These are phyloP conservation scores for Oidium heveae DNA, from an alignment of 2,329 filamentous ascomycete genomes.

Conservation along the genomic window DNA sequence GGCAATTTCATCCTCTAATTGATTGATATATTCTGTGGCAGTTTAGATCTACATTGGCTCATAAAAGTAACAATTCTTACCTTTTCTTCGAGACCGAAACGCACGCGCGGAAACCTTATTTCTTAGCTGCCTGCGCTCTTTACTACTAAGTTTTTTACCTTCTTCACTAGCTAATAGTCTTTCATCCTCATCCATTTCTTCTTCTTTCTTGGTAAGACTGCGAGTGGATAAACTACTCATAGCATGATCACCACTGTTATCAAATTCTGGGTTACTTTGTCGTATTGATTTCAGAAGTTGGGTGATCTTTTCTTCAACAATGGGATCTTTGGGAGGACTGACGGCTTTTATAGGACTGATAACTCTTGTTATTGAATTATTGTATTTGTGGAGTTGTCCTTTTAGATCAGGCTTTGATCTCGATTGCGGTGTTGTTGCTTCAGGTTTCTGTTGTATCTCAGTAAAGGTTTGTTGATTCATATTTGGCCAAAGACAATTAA, in stretches of 20 bases:
- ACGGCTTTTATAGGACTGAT: slow-evolving; percentile 18
- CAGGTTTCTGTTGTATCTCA: slow-evolving; percentile 38
- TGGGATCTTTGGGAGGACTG: slow-evolving; percentile 29
- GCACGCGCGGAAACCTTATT: slow-evolving; percentile 97
- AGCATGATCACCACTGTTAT: slow-evolving; percentile 22
- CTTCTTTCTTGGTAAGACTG: slow-evolving; percentile 64
- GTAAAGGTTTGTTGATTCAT: slow-evolving; percentile 81
- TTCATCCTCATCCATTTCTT: slow-evolving; percentile 98
- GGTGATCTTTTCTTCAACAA: slow-evolving; percentile 79
- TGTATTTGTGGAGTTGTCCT: background rate
- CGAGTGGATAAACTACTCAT: slow-evolving; percentile 33
- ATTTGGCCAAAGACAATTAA: slow-evolving; percentile 67
- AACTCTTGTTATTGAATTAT: background rate
- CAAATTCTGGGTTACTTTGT: slow-evolving; percentile 30
- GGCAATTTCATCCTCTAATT: slow-evolving; percentile 76
- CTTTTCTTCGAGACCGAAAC: slow-evolving; percentile 94
- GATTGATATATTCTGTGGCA: slow-evolving; percentile 72
- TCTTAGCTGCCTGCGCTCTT: slow-evolving; percentile 84
- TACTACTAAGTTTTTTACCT: slow-evolving; percentile 96
- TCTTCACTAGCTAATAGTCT: slow-evolving; percentile 83
- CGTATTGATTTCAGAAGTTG: slow-evolving; percentile 84
- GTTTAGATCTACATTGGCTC: slow-evolving; percentile 21
- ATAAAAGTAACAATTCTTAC: slow-evolving; percentile 25
- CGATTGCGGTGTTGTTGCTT: slow-evolving; percentile 22
- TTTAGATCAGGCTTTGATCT: background rate